phyloP scores from a whole-genome alignment of 2,329 filamentous ascomycete genomes.

The Pezicula carpinea region DNA sequence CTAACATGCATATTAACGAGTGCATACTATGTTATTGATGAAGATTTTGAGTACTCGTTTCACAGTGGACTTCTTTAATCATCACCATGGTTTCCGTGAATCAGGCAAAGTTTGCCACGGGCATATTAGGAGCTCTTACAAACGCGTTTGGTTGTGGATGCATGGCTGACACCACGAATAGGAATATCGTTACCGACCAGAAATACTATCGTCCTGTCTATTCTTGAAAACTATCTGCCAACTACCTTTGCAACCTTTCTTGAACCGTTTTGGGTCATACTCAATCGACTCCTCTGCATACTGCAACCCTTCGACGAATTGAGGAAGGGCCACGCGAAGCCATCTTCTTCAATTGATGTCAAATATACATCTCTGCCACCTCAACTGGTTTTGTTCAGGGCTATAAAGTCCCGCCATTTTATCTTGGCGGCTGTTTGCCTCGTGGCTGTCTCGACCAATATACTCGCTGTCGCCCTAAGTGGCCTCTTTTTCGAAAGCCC shows the following conservation, averaged over 20 bases:
- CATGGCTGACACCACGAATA: no score
- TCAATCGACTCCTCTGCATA: constrained; percentile 49
- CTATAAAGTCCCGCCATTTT: constrained; percentile 39
- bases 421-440: constrained; percentile 42
- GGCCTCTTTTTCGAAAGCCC: constrained; percentile 42
- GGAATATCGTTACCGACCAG: constrained; percentile 14
- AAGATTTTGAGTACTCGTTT: no score
- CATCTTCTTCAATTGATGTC: constrained; percentile 35
- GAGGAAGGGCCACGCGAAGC: constrained; percentile 31
- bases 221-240: constrained; percentile 46
- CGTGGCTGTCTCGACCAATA: constrained; percentile 44
- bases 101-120: no score
- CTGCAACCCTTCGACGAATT: constrained; percentile 51
- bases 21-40: no score
- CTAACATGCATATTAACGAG: no score
- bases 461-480: constrained; percentile 47
- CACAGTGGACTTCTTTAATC: no score
- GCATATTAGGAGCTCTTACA: no score
- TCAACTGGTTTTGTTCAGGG: constrained; percentile 43
- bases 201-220: constrained; percentile 26
- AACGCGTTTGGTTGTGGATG: no score
- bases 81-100: no score
- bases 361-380: constrained; percentile 52
- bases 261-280: constrained; percentile 51
- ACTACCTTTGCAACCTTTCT: constrained; percentile 49